Conservation (phyloP, 805 yeast genomes). For the Nakazawaea sp. region DNA sequence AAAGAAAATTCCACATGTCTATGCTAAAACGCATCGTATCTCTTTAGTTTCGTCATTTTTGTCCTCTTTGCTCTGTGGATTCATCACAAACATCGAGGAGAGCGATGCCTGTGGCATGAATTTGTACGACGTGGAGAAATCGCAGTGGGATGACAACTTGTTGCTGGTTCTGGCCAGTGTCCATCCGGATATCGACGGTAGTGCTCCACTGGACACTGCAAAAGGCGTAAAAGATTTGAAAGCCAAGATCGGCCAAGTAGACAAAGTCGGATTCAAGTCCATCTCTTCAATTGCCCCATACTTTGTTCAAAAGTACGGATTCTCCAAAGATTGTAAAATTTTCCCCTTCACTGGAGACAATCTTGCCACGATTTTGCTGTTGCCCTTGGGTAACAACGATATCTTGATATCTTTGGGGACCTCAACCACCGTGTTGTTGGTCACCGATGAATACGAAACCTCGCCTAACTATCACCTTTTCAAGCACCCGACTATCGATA, state of each 20-base stretch:
- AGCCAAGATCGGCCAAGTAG: conserved; percentile 41
- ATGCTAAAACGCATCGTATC: conserved; percentile 52
- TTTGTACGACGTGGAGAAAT: conserved; percentile 60
- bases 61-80: conserved; percentile 63
- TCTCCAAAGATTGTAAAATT: conserved; percentile 47
- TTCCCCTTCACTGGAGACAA: conserved; percentile 88
- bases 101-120: conserved; percentile 95
- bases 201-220: conserved; percentile 15
- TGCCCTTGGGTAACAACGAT: conserved; percentile 74
- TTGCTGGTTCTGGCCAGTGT: conserved; percentile 48
- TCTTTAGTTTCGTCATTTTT: conserved; percentile 75
- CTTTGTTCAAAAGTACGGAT: conserved; percentile 59
- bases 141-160: conserved; percentile 49
- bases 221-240: conserved; percentile 34
- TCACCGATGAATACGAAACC: conserved; percentile 73
- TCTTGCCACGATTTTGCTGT: conserved; percentile 77
- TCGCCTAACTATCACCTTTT: conserved; percentile 80
- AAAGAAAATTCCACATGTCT: conserved; percentile 45
- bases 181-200: conserved; percentile 35
- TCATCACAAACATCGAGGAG: conserved; percentile 60
- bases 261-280: conserved; percentile 39
- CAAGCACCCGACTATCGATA: conserved; percentile 74
- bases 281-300: conserved; percentile 52
- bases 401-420: conserved; percentile 81
- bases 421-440: conserved; percentile 79